Evolutionary conservation across 164 flowering plant species (phyloP).

Genomic region (Stephania cephalantha): DNA sequence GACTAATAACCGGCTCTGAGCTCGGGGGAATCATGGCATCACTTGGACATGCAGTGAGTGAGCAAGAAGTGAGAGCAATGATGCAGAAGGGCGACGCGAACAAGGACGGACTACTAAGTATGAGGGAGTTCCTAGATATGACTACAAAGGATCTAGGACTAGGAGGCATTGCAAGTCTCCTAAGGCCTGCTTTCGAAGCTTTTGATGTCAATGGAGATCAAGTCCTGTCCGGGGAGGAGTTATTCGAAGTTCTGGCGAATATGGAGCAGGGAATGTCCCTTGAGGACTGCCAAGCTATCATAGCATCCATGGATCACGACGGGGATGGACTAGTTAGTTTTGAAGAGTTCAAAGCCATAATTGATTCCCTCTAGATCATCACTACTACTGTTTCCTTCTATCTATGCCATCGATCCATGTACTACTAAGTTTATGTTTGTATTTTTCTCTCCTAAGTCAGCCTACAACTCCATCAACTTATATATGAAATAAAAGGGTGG

Average conservation of each 20-base stretch:
- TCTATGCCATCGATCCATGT: background rate
- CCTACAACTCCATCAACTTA: background rate
- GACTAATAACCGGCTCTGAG: slow-evolving; percentile 35
- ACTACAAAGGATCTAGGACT: slow-evolving; percentile 41
- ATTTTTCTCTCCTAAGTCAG: background rate
- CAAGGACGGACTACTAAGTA: slow-evolving; percentile 38
- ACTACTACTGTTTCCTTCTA: background rate
- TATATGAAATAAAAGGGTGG: background rate
- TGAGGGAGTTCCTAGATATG: slow-evolving; percentile 44
- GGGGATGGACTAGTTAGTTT: slow-evolving; percentile 40
- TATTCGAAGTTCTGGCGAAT: slow-evolving; percentile 19
- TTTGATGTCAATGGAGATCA: slow-evolving; percentile 28
- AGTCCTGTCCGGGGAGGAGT: slow-evolving; percentile 32
- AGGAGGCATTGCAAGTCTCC: slow-evolving; percentile 21
- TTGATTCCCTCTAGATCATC: slow-evolving; percentile 27
- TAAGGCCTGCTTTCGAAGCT: slow-evolving; percentile 23
- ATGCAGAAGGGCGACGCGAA: slow-evolving; percentile 37
- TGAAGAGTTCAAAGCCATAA: slow-evolving; percentile 34
- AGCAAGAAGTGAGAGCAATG: slow-evolving; percentile 38
- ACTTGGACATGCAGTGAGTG: slow-evolving; percentile 35
- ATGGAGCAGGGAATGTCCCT: slow-evolving; percentile 21
- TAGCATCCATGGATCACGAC: slow-evolving; percentile 41
- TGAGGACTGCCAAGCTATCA: slow-evolving; percentile 30
- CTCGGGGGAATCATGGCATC: slow-evolving; percentile 45
- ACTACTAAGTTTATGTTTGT: background rate